Percentiles rank a stretch among this genome's conserved stretches.
Evolutionary conservation across 495 filamentous ascomycete species (phyloP).

Genomic region (Penicillium bovifimosum): DNA sequence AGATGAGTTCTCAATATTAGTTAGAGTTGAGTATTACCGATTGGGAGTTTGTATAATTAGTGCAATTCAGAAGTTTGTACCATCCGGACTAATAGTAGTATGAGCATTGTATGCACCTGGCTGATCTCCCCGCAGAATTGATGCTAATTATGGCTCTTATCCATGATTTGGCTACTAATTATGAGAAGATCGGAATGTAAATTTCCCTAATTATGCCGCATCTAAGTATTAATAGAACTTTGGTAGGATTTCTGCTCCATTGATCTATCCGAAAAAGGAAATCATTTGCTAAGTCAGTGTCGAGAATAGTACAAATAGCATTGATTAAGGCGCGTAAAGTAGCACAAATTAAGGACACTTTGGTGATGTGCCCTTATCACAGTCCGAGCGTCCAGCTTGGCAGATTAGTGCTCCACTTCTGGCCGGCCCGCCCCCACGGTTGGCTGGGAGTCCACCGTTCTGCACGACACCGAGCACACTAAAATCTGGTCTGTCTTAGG

Average conservation of each 20-base stretch:
- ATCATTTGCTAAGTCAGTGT: background rate
- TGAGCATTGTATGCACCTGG: background rate
- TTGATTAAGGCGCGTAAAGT: background rate
- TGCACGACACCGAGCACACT: slow-evolving; percentile 8
- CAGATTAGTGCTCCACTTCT: background rate
- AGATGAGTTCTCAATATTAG: background rate
- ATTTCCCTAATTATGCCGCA: background rate
- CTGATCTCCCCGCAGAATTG: background rate
- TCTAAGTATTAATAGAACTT: slow-evolving; percentile 2
- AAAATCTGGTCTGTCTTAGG: background rate
- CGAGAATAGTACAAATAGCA: background rate
- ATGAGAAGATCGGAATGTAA: background rate
- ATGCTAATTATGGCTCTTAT: slow-evolving; percentile 1
- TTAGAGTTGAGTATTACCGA: background rate
- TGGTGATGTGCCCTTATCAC: background rate
- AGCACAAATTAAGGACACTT: slow-evolving; percentile 2
- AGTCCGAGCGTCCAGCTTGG: background rate
- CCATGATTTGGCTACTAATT: background rate
- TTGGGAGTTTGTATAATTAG: background rate
- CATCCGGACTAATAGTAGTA: background rate
- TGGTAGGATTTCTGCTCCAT: background rate
- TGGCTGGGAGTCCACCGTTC: slow-evolving; percentile 20
- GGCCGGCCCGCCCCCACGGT: slow-evolving; percentile 2
- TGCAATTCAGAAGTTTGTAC: background rate
- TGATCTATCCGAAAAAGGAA: background rate